phyloP scores from a whole-genome alignment of 2,329 filamentous ascomycete genomes.

The Fusarium sacchari region DNA sequence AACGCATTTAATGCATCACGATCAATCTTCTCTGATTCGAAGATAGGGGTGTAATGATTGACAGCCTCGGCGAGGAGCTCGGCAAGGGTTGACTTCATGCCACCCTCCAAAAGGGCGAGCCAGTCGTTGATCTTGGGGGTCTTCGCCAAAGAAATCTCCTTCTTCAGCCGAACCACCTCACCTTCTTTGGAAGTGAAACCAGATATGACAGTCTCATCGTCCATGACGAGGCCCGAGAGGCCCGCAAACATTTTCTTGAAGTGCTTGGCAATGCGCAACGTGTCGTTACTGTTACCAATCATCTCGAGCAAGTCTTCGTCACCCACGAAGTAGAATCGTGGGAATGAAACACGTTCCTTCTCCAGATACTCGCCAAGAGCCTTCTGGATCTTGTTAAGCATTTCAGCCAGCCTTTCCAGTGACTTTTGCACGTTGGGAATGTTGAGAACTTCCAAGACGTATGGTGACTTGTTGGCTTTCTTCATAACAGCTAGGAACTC shows the following conservation, averaged over 20 bases:
- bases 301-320: slow-evolving; percentile 99
- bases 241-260: slow-evolving; percentile 99
- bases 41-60: slow-evolving; percentile 81
- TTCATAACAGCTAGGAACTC: slow-evolving; percentile 99
- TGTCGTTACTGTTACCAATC: slow-evolving; percentile 99
- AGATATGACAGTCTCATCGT: slow-evolving; percentile 88
- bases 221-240: slow-evolving; percentile 87
- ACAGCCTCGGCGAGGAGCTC: slow-evolving; percentile 90
- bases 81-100: slow-evolving; percentile 93
- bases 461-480: slow-evolving; percentile 96
- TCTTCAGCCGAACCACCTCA: slow-evolving; percentile 87
- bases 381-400: slow-evolving; percentile 99
- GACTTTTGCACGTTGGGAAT: slow-evolving; percentile 97
- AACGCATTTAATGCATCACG: slow-evolving; percentile 78
- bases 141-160: slow-evolving; percentile 90
- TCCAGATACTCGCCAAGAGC: slow-evolving; percentile 98
- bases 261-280: slow-evolving; percentile 94
- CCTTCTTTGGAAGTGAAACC: slow-evolving; percentile 96
- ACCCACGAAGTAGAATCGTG: slow-evolving; percentile 98
- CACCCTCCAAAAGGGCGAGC: slow-evolving; percentile 90
- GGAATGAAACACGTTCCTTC: slow-evolving; percentile 96
- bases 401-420: slow-evolving; percentile 91
- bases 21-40: slow-evolving; percentile 77
- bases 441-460: slow-evolving; percentile 93
- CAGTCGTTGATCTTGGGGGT: slow-evolving; percentile 98